Evolutionary conservation across 345 rosid genomes (phyloP).

Genomic region (Pistacia vera): DNA sequence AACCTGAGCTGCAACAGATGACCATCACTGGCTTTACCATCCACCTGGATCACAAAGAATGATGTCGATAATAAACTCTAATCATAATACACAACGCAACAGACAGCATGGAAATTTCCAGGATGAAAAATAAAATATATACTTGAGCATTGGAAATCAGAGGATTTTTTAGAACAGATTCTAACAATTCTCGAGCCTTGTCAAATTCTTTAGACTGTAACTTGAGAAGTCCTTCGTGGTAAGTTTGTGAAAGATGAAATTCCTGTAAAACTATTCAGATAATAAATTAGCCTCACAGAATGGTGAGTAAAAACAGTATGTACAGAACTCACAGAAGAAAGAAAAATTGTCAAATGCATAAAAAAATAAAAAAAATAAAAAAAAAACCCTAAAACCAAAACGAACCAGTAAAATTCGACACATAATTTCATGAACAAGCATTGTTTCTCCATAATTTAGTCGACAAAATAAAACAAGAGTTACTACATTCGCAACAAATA

Average conservation of each 20-base stretch:
- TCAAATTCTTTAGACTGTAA: conserved; percentile 86
- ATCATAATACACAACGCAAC: neutral
- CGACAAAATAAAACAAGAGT: neutral
- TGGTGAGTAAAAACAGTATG: neutral
- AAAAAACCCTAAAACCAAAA: conserved; percentile 9
- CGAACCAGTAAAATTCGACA: neutral
- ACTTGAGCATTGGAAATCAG: conserved; percentile 73
- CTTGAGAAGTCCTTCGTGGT: conserved; percentile 89
- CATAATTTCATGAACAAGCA: neutral
- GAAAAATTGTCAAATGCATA: no score
- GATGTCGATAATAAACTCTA: neutral
- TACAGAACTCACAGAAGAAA: no score
- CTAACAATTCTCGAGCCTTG: conserved; percentile 74
- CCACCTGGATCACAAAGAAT: conserved; percentile 49
- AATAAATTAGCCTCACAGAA: neutral
- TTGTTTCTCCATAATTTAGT: neutral
- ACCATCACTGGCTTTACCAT: conserved; percentile 61
- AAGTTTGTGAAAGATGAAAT: conserved; percentile 87
- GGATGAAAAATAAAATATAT: conserved; percentile 9
- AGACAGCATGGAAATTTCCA: conserved; percentile 12
- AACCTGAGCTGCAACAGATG: conserved; percentile 94
- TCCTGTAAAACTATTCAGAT: conserved; percentile 48
- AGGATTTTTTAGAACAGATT: conserved; percentile 85
- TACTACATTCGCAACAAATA: neutral
- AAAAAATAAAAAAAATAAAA: no score